These are phyloP conservation scores for Tagetes patula DNA, from an alignment of 129 eudicot genomes.

Conservation along the genomic window DNA sequence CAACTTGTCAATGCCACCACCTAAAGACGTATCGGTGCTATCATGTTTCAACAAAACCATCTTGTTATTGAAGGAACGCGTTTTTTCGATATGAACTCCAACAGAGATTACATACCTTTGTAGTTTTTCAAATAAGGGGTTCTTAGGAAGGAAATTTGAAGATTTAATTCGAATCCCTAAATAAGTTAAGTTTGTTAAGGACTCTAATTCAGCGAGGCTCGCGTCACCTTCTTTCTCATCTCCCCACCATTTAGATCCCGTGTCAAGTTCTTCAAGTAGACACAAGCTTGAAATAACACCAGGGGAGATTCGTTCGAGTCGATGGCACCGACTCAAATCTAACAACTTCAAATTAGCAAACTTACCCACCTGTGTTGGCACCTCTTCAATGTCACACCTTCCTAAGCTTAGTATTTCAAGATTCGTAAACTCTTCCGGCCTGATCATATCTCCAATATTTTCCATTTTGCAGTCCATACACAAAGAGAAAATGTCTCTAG, in stretches of 20 bases:
- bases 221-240: conserved; percentile 23
- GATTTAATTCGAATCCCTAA: conserved; percentile 38
- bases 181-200: conserved; percentile 27
- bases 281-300: conserved; percentile 39
- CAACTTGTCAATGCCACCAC: conserved; percentile 35
- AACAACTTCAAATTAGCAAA: conserved; percentile 35
- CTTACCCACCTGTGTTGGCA: conserved; percentile 35
- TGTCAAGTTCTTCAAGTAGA: conserved; percentile 41
- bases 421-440: conserved; percentile 29
- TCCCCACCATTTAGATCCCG: conserved; percentile 39
- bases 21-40: conserved; percentile 21
- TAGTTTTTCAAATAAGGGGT: conserved; percentile 24
- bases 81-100: conserved; percentile 31
- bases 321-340: conserved; percentile 36
- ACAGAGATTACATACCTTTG: conserved; percentile 34
- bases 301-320: conserved; percentile 30
- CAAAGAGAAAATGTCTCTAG: conserved; percentile 28
- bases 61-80: conserved; percentile 31
- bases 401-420: conserved; percentile 45
- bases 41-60: conserved; percentile 33
- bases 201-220: conserved; percentile 35
- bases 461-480: conserved; percentile 36
- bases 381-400: conserved; percentile 28
- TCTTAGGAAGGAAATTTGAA: conserved; percentile 22
- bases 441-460: conserved; percentile 27